These are phyloP conservation scores for Talaromyces sp. DNA, from an alignment of 2,329 filamentous ascomycete species.

Conservation along the genomic window DNA sequence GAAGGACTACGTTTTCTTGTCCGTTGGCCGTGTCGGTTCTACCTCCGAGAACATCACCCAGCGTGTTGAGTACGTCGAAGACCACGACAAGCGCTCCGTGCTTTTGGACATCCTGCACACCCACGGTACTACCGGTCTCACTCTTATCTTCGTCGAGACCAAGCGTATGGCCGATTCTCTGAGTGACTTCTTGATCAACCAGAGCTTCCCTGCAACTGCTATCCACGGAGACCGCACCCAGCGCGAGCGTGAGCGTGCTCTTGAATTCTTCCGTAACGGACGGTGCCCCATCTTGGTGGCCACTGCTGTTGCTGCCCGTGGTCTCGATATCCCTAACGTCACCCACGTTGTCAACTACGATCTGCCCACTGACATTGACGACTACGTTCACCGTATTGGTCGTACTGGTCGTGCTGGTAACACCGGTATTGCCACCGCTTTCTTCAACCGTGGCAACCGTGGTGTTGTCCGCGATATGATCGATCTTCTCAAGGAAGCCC, in stretches of 20 bases:
- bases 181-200: constrained; percentile 97
- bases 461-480: constrained; percentile 94
- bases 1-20: constrained; percentile 98
- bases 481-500: constrained; percentile 97
- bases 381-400: constrained; percentile 98
- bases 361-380: constrained; percentile 96
- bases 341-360: constrained; percentile 99
- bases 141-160: constrained; percentile 97
- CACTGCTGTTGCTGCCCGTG: constrained; percentile 88
- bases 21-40: constrained; percentile 95
- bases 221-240: constrained; percentile 99
- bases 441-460: constrained; percentile 99
- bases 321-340: constrained; percentile 92
- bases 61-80: constrained; percentile 97
- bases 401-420: constrained; percentile 99
- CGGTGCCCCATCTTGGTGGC: constrained; percentile 95
- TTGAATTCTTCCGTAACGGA: constrained; percentile 95
- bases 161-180: constrained; percentile 99
- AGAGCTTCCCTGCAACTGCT: constrained; percentile 95
- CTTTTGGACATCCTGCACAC: constrained; percentile 96
- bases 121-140: constrained; percentile 73
- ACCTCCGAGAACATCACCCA: constrained; percentile 99
- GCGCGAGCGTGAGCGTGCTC: constrained; percentile 94
- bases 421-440: constrained; percentile 95
- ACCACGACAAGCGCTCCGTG: constrained; percentile 94